Percentiles rank a stretch among this genome's conserved stretches.
Evolutionary conservation across 495 filamentous ascomycete genomes (phyloP).

Genomic region (Penicillium robsamsonii): DNA sequence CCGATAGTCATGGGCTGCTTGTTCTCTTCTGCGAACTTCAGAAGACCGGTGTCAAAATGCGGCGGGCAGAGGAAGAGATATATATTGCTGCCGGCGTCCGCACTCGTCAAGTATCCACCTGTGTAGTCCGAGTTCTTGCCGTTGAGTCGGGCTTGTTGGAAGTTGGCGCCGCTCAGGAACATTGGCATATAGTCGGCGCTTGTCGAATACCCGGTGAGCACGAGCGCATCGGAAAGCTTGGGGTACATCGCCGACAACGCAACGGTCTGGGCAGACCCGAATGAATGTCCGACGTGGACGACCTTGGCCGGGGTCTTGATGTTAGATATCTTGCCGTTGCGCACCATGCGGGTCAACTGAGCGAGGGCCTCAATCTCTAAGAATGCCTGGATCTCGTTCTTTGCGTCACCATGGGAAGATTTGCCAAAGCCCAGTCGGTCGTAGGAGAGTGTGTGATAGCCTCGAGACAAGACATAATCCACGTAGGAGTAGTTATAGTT

Average conservation of each 20-base stretch:
- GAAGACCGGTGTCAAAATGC: slow-evolving; percentile 46
- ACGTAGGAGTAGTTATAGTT: slow-evolving; percentile 50
- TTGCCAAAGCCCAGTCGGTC: slow-evolving; percentile 59
- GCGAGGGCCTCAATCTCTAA: slow-evolving; percentile 52
- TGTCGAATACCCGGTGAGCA: slow-evolving; percentile 57
- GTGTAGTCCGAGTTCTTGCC: slow-evolving; percentile 31
- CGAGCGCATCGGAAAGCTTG: slow-evolving; percentile 51
- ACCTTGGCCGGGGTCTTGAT: slow-evolving; percentile 44
- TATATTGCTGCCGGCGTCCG: slow-evolving; percentile 33
- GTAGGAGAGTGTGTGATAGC: slow-evolving; percentile 53
- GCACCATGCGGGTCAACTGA: slow-evolving; percentile 47
- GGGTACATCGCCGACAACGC: slow-evolving; percentile 49
- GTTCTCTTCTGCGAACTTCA: slow-evolving; percentile 37
- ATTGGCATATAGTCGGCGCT: slow-evolving; percentile 32
- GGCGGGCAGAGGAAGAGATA: slow-evolving; percentile 47
- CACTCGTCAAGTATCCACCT: slow-evolving; percentile 48
- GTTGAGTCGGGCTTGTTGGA: slow-evolving; percentile 46
- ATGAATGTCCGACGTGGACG: slow-evolving; percentile 55
- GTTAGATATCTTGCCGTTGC: slow-evolving; percentile 31
- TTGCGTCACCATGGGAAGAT: slow-evolving; percentile 54
- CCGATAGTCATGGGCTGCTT: slow-evolving; percentile 52
- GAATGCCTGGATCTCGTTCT: slow-evolving; percentile 51
- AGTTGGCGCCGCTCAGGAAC: slow-evolving; percentile 45
- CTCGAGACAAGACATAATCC: slow-evolving; percentile 48
- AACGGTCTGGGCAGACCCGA: slow-evolving; percentile 43